phyloP scores from a whole-genome alignment of 106 monocot genomes.

The Apostasia ramifera region DNA sequence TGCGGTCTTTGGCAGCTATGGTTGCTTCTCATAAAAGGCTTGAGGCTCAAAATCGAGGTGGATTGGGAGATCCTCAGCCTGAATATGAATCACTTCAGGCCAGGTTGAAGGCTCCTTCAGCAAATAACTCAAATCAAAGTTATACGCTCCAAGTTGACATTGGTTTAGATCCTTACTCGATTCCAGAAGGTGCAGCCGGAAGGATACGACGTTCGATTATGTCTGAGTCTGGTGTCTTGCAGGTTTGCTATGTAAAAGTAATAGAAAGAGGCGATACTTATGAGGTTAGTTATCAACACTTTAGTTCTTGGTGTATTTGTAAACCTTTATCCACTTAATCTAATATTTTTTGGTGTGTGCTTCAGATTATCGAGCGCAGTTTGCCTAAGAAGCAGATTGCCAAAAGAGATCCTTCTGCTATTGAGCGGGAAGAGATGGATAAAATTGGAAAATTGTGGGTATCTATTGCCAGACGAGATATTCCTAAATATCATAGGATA shows the following conservation, averaged over 20 bases:
- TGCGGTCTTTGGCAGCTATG: slow-evolving; percentile 70
- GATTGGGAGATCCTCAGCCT: slow-evolving; percentile 64
- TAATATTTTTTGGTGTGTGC: neutral
- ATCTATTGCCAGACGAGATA: slow-evolving; percentile 68
- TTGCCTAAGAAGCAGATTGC: slow-evolving; percentile 80
- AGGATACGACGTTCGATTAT: slow-evolving; percentile 73
- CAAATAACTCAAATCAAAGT: slow-evolving; percentile 43
- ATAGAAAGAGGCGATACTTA: slow-evolving; percentile 91
- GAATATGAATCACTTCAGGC: slow-evolving; percentile 89
- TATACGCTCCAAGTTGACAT: slow-evolving; percentile 76
- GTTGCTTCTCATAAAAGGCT: slow-evolving; percentile 51
- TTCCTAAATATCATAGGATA: slow-evolving; percentile 71
- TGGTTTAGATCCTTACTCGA: slow-evolving; percentile 40
- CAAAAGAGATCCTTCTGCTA: slow-evolving; percentile 79
- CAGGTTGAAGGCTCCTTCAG: slow-evolving; percentile 46
- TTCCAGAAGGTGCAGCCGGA: slow-evolving; percentile 98
- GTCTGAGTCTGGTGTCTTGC: slow-evolving; percentile 74
- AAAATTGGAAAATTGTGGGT: slow-evolving; percentile 79
- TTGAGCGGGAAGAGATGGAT: slow-evolving; percentile 86
- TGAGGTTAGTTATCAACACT: slow-evolving; percentile 51
- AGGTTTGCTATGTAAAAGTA: slow-evolving; percentile 81
- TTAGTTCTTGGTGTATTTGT: neutral
- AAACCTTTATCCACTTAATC: neutral
- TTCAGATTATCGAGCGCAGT: slow-evolving; percentile 92
- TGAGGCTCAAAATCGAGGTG: slow-evolving; percentile 38